Conservation (phyloP, 176 grass and related monocot species). For the Raddia guianensis region DNA sequence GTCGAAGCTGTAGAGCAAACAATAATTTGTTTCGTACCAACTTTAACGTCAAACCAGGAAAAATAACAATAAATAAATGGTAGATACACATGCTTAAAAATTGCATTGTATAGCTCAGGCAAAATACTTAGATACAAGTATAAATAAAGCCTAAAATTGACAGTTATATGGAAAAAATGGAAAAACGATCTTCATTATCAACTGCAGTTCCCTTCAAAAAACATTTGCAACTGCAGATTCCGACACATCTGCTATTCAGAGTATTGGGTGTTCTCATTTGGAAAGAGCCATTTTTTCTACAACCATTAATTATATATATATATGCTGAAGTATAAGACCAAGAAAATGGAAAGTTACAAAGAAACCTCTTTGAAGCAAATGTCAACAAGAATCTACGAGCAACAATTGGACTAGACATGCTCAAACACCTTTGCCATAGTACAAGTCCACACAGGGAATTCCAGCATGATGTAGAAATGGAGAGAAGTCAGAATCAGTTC, state of each 20-base stretch:
- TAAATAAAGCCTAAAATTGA: background rate
- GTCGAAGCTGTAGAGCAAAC: background rate
- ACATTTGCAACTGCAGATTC: constrained; percentile 11
- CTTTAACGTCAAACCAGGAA: constrained; percentile 1
- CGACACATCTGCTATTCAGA: background rate
- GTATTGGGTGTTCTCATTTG: background rate
- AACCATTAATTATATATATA: background rate
- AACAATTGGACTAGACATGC: background rate
- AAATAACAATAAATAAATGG: constrained; percentile 1
- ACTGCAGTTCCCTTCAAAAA: background rate
- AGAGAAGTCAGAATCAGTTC: constrained; percentile 95
- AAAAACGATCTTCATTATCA: constrained; percentile 1
- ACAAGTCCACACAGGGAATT: constrained; percentile 85
- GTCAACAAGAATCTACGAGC: background rate
- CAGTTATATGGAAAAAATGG: background rate
- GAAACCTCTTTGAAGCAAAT: constrained; percentile 17
- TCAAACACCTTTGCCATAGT: constrained; percentile 85
- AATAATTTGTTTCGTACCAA: constrained; percentile 8
- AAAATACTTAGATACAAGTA: constrained; percentile 19
- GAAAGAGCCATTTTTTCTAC: background rate
- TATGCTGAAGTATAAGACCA: background rate
- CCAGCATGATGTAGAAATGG: constrained; percentile 92
- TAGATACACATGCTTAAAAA: constrained; percentile 7
- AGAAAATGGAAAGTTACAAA: background rate
- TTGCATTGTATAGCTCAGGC: background rate